These are phyloP conservation scores for Penicillium dipodomyicola DNA, from an alignment of 495 filamentous ascomycete genomes.

Conservation along the genomic window DNA sequence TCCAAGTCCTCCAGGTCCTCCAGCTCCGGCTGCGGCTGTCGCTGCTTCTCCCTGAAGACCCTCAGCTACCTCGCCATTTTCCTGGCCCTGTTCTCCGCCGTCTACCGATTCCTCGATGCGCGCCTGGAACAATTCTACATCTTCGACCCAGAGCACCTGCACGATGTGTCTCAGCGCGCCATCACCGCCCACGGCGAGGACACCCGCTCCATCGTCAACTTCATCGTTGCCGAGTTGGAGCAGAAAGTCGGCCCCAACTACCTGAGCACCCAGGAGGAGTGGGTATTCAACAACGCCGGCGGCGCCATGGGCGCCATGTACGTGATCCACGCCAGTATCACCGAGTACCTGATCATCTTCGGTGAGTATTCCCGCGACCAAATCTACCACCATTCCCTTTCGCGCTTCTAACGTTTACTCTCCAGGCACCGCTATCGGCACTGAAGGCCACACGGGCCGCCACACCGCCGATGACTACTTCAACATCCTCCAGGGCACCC, in stretches of 20 bases:
- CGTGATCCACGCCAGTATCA: constrained; percentile 82
- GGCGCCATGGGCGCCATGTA: constrained; percentile 90
- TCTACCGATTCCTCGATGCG: constrained; percentile 63
- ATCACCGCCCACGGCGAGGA: constrained; percentile 69
- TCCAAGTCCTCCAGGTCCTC: constrained; percentile 28
- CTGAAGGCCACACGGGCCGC: constrained; percentile 80
- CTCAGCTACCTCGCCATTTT: constrained; percentile 60
- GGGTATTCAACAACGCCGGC: constrained; percentile 66
- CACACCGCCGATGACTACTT: constrained; percentile 93
- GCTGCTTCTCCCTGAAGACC: constrained; percentile 31
- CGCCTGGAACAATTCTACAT: constrained; percentile 75
- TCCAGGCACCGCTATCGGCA: constrained; percentile 76
- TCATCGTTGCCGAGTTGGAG: constrained; percentile 52
- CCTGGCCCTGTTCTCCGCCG: constrained; percentile 55
- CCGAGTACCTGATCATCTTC: constrained; percentile 81
- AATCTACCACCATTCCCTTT: not conserved
- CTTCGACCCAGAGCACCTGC: constrained; percentile 65
- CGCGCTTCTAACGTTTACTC: constrained; percentile 7
- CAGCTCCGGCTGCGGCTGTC: constrained; percentile 24
- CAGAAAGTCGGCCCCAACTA: constrained; percentile 39
- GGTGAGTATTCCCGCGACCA: constrained; percentile 36
- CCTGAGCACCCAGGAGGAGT: constrained; percentile 47
- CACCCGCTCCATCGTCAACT: constrained; percentile 63
- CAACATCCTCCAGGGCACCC: constrained; percentile 75
- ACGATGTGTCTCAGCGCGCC: constrained; percentile 62